Evolutionary conservation across 2,329 filamentous ascomycete species (phyloP), one percentile per base, ranked within the genome.

Genomic region (Rhynchosporium agropyri): DNA sequence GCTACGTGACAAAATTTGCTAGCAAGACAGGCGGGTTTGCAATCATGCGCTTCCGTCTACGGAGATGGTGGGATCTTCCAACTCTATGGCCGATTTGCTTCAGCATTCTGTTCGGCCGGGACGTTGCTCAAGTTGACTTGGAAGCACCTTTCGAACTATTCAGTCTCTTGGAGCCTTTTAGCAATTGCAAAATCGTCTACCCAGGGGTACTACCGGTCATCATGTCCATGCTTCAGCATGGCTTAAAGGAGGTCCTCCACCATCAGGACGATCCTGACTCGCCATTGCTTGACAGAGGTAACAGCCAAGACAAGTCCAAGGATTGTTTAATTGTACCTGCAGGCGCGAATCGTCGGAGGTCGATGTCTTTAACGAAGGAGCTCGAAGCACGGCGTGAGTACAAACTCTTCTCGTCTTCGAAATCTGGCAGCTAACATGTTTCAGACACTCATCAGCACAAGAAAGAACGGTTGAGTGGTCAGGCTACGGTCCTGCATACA

Each of bases 1-100:
- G 82, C 42, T 98, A 97, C 75, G 90, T 91, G 26, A 86, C 87
- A 58, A 96, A 97, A 71, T 97, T 99, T 68, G 83, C 88, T 0
- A 96, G 92, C 13, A 97, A 96, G 76, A 92, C 89, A 10, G 91
- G 92, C 36, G 96, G 96, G 1, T 97, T 97, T 74, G 82, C 83
- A 40, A 89, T 97, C 65, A 89, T 98, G 85, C 89, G 89, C 43
- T 84, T 90, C 70, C 85, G 91, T 38, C 78, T 99, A 3, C 92
- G 89, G 72, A 82, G 88, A 70, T 97, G 93, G 87, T 99, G 95
- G 94, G 88, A 91, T 71, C 84, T 92, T 15, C 85, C 92, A 2
- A 85, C 87, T 0, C 77, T 98, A 31, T 98, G 95, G 95, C 87
- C 89, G 0, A 88, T 95, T 49, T 92, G 90, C 72, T 91, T 99